phyloP scores from a whole-genome alignment of 2,329 filamentous ascomycete genomes.

The Fusarium dimerum region DNA sequence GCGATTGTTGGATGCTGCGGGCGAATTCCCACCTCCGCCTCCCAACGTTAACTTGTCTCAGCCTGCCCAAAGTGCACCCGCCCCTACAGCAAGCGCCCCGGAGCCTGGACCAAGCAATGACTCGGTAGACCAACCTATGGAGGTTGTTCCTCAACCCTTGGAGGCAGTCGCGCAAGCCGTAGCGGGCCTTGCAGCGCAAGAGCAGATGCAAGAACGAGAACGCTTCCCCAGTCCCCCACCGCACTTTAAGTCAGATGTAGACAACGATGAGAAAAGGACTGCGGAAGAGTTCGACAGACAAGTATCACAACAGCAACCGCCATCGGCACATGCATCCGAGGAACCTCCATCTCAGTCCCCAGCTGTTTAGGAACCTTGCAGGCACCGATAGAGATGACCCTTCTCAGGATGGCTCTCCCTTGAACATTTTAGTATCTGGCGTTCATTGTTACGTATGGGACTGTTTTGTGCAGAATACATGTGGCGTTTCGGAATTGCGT shows the following conservation, averaged over 20 bases:
- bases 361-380: constrained; percentile 13
- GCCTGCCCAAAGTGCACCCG: constrained; percentile 26
- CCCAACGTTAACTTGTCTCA: constrained; percentile 69
- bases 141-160: constrained; percentile 52
- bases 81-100: constrained; percentile 24
- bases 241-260: constrained; percentile 39
- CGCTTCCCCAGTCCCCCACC: constrained; percentile 31
- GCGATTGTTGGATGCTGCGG: constrained; percentile 77
- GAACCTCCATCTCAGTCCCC: constrained; percentile 21
- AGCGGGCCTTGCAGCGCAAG: constrained; percentile 44
- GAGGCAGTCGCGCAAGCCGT: constrained; percentile 55
- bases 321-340: constrained; percentile 21
- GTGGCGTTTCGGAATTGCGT: constrained; percentile 25
- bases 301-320: constrained; percentile 42
- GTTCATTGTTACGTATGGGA: constrained; percentile 21
- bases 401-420: not conserved
- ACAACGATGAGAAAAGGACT: constrained; percentile 46
- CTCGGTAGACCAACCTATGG: constrained; percentile 42
- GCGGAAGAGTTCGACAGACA: constrained; percentile 58
- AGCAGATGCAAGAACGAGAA: constrained; percentile 40
- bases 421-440: constrained; percentile 14
- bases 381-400: too few relatives aligned
- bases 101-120: constrained; percentile 29
- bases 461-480: constrained; percentile 19
- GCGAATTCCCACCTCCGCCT: constrained; percentile 82